Percentiles rank a stretch among this genome's conserved stretches.
phyloP scores from a whole-genome alignment of 2,329 filamentous ascomycete genomes.

The Metarhizium brunneum region DNA sequence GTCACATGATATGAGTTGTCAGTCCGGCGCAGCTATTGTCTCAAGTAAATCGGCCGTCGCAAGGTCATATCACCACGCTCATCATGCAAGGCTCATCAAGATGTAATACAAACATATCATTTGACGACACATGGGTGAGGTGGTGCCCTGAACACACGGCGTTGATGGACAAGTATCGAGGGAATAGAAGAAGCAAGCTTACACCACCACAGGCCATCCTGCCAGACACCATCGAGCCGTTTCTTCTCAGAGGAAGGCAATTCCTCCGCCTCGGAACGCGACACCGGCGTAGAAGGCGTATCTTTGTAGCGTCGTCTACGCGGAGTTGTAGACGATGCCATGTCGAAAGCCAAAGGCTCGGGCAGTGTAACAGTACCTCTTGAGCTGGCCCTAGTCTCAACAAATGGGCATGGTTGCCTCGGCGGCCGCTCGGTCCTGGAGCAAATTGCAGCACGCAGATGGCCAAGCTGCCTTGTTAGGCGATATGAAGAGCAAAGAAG shows the following conservation, averaged over 20 bases:
- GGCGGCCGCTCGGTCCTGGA: not conserved
- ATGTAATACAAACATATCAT: too few relatives aligned
- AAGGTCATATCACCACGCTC: not conserved
- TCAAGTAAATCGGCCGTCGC: not conserved
- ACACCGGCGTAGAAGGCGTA: conserved; percentile 1
- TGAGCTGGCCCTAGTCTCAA: not conserved
- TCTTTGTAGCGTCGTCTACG: not conserved
- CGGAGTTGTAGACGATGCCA: not conserved
- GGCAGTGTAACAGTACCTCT: not conserved
- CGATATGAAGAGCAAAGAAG: not conserved
- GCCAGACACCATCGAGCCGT: conserved; percentile 23
- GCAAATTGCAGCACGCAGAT: not conserved
- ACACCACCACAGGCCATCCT: conserved; percentile 28
- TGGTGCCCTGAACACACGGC: not conserved
- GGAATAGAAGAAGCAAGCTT: conserved; percentile 10
- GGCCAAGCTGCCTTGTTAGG: not conserved
- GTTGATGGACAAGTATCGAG: not conserved
- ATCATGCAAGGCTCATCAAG: not conserved
- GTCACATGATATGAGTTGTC: not conserved
- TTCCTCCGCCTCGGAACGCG: conserved; percentile 6
- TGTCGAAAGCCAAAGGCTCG: not conserved
- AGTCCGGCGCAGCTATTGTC: not conserved
- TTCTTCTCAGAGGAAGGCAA: conserved; percentile 20
- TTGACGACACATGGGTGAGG: not conserved
- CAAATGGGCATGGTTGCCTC: not conserved